Conservation (phyloP, 768 basidiomycete species). For the Kwoniella heveanensis region DNA sequence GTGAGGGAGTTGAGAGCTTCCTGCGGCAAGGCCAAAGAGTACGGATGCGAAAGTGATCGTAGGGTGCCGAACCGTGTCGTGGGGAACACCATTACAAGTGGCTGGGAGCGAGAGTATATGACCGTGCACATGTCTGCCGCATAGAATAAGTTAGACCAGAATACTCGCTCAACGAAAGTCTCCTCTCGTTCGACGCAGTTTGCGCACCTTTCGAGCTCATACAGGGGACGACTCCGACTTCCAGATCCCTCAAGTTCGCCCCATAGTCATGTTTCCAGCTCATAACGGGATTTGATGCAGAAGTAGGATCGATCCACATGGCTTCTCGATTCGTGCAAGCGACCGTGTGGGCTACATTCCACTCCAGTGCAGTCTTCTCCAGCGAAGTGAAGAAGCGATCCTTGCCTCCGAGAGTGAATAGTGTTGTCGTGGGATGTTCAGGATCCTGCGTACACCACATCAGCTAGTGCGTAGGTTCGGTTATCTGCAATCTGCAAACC, state of each 20-base stretch:
- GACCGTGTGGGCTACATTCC: conserved; percentile 19
- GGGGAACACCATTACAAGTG: conserved; percentile 26
- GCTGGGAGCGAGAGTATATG: conserved; percentile 29
- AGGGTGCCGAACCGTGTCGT: conserved; percentile 11
- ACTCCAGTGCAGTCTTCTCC: conserved; percentile 29
- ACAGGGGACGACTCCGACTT: conserved; percentile 19
- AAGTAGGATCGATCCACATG: conserved; percentile 39
- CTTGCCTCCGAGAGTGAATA: conserved; percentile 16
- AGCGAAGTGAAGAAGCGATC: conserved; percentile 29
- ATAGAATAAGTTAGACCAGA: no score
- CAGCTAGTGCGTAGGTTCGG: no score
- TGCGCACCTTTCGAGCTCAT: conserved; percentile 8
- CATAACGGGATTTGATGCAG: conserved; percentile 13
- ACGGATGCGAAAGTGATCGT: conserved; percentile 16
- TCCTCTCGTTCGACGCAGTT: no score
- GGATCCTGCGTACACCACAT: no score
- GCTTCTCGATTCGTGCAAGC: conserved; percentile 35
- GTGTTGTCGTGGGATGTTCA: conserved; percentile 5
- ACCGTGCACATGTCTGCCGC: conserved; percentile 26
- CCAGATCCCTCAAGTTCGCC: conserved; percentile 15
- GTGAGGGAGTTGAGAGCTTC: not conserved
- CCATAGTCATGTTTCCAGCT: conserved; percentile 43
- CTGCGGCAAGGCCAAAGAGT: conserved; percentile 10
- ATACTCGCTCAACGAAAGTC: no score
- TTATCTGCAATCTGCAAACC: no score